phyloP scores from a whole-genome alignment of 768 basidiomycete genomes.

The Epithele typhae region DNA sequence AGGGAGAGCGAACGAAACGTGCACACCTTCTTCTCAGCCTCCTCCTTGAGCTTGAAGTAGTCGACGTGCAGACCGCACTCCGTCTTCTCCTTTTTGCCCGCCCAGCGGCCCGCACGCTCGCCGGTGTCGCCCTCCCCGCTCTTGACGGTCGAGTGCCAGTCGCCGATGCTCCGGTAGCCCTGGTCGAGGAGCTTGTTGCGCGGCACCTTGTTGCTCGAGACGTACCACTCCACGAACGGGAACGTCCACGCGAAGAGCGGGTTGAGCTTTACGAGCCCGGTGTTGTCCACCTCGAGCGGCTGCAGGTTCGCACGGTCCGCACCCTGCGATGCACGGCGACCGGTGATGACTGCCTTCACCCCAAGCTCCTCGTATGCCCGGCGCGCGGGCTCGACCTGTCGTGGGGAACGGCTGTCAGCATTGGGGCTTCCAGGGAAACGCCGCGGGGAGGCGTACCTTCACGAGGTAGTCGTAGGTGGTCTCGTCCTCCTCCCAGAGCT shows the following conservation, averaged over 20 bases:
- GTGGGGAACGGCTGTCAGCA: neutral
- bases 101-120: slow-evolving; percentile 92
- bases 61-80: slow-evolving; percentile 96
- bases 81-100: slow-evolving; percentile 77
- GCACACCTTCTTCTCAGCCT: slow-evolving; percentile 36
- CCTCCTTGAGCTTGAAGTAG: slow-evolving; percentile 71
- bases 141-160: slow-evolving; percentile 93
- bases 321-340: slow-evolving; percentile 89
- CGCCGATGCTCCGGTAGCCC: slow-evolving; percentile 94
- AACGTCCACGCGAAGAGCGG: slow-evolving; percentile 91
- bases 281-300: slow-evolving; percentile 87
- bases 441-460: slow-evolving; percentile 66
- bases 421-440: neutral
- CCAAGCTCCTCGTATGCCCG: slow-evolving; percentile 78
- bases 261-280: slow-evolving; percentile 91
- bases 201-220: slow-evolving; percentile 78
- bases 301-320: slow-evolving; percentile 78
- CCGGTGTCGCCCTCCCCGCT: slow-evolving; percentile 62
- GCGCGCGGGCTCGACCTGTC: slow-evolving; percentile 89
- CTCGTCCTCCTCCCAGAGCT: slow-evolving; percentile 87
- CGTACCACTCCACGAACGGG: slow-evolving; percentile 76
- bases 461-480: slow-evolving; percentile 85
- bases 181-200: slow-evolving; percentile 83
- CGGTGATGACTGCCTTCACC: slow-evolving; percentile 90
- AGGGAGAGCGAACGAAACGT: too few species aligned